Percentiles rank a stretch among this genome's conserved stretches.
These are phyloP conservation scores for Scedosporium dehoogii DNA, from an alignment of 2,329 filamentous ascomycete species.

Conservation along the genomic window DNA sequence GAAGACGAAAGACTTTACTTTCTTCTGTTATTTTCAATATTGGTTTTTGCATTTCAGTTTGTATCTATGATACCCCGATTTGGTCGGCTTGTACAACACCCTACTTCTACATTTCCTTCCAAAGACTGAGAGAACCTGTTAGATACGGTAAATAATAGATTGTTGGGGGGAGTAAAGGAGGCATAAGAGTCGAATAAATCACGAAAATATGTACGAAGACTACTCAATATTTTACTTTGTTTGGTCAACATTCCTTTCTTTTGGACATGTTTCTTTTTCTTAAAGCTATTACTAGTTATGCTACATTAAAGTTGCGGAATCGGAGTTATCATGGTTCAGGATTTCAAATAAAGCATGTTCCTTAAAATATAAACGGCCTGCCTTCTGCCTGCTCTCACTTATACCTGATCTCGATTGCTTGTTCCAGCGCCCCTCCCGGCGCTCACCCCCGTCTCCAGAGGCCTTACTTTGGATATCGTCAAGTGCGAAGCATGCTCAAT, in stretches of 20 bases:
- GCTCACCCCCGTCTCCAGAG: conserved; percentile 6
- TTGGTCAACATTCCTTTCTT: not conserved
- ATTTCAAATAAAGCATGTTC: not conserved
- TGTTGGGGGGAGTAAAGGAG: no score
- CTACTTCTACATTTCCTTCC: not conserved
- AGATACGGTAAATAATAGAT: not conserved
- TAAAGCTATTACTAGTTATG: not conserved
- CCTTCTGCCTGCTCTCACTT: not conserved
- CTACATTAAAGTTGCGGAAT: not conserved
- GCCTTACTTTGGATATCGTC: conserved; percentile 1
- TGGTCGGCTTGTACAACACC: not conserved
- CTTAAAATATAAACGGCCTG: not conserved
- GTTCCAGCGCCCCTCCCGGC: not conserved
- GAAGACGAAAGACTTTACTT: not conserved
- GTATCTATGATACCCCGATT: not conserved
- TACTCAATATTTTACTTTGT: no score
- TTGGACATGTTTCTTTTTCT: not conserved
- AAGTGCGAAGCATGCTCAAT: conserved; percentile 7
- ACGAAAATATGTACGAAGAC: no score
- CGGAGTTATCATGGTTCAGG: not conserved
- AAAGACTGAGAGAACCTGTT: not conserved
- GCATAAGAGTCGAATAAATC: no score
- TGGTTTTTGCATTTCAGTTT: not conserved
- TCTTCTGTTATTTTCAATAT: conserved; percentile 1
- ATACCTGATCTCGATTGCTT: not conserved